Evolutionary conservation across 2,329 filamentous ascomycete species (phyloP), one percentile per base, ranked within the genome.

Genomic region (Diplocarpon rosae): DNA sequence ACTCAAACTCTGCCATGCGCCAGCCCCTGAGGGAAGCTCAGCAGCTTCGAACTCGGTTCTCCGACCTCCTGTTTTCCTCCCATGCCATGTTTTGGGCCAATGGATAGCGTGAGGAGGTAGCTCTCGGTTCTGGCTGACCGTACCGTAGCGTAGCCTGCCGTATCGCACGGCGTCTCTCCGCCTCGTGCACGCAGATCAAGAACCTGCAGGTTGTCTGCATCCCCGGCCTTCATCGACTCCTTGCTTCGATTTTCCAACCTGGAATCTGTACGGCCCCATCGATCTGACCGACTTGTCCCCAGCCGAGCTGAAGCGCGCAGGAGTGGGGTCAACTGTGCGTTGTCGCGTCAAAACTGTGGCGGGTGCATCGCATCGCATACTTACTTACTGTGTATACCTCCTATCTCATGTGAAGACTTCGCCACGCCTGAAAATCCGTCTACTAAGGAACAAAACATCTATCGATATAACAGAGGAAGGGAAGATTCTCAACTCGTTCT

Each of bases 271-370:
- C 13, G 33, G 30, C 30, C n/a, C 16, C 38, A 37, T 17, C n/a
- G 5, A 43, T 13, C 30, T 9, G n/a, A 32, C 9, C 30, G 9
- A 14, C 11, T 10, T 14, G 3, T 46, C 53, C 56, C 57, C 51
- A 42, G 48, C 31, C 47, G 42, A 58, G 57, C 57, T 59, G 56
- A 59, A 50, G 48, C 48, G 46, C 51, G 53, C 55, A 52, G 47
- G 47, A 56, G 46, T 48, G 48, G 37, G 45, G 42, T 10, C 37
- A 41, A 42, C 39, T 44, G 41, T 59, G 56, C 51, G 56, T 48
- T 58, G 56, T 46, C 45, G 37, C 45, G 42, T 49, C 30, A 32
- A 32, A 14, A 10, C 44, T 52, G 55, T 57, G 56, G 57, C 56
- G 53, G 37, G 42, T 45, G 37, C 37, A 38, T 44, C 24, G 35